Conservation (phyloP, 1,139 yeast genomes). For the Diutina catenulata region DNA sequence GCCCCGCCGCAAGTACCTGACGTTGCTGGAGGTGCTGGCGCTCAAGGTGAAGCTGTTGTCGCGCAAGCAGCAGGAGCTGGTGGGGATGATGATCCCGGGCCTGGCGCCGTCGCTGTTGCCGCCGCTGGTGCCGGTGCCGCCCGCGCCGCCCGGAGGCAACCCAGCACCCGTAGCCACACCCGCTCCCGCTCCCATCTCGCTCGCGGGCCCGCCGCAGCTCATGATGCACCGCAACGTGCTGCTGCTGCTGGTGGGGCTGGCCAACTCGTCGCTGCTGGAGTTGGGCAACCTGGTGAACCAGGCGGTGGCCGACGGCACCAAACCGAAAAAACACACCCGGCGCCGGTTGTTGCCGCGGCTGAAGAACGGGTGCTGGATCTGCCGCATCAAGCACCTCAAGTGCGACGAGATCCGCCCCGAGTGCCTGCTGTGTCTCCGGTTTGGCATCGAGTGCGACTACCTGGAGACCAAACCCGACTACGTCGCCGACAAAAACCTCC, state of each 20-base stretch:
- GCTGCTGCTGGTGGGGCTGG: slow-evolving; percentile 3
- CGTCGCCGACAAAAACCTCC: slow-evolving; percentile 25
- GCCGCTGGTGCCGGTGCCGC: slow-evolving; percentile 5
- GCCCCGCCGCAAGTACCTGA: slow-evolving; percentile 3
- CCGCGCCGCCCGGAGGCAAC: neutral
- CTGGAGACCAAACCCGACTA: slow-evolving; percentile 30
- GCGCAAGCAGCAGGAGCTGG: slow-evolving; percentile 4
- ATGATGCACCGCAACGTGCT: slow-evolving; percentile 3
- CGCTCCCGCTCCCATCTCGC: neutral
- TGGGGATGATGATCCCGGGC: slow-evolving; percentile 3
- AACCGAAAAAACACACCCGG: slow-evolving; percentile 28
- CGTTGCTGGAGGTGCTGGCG: slow-evolving; percentile 1
- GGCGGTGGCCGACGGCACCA: slow-evolving; percentile 3
- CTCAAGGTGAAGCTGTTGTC: neutral
- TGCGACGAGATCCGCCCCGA: slow-evolving; percentile 32
- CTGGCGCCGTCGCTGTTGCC: slow-evolving; percentile 4
- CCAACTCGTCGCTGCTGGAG: neutral
- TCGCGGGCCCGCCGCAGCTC: neutral
- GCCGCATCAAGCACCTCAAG: slow-evolving; percentile 38
- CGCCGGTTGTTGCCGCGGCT: slow-evolving; percentile 19
- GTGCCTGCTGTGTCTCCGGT: slow-evolving; percentile 28
- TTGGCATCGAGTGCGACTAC: slow-evolving; percentile 35
- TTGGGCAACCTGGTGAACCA: neutral
- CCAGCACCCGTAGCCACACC: slow-evolving; percentile 3
- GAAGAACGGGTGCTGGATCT: slow-evolving; percentile 38